Evolutionary conservation across 176 grass and related monocot genomes (phyloP).

Genomic region (Sorghum bicolor): DNA sequence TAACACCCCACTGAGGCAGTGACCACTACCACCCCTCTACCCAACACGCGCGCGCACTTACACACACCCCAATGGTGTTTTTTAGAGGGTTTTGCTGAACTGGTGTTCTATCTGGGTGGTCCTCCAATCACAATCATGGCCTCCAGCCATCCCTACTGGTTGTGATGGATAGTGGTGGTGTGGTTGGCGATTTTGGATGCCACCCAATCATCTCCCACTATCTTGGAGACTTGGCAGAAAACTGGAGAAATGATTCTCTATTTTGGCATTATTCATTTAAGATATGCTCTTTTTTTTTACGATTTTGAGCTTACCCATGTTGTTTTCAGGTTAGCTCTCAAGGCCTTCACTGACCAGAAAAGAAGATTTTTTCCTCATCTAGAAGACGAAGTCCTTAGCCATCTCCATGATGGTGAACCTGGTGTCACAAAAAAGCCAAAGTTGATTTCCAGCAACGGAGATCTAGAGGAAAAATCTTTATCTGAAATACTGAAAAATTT

Average conservation of each 20-base stretch:
- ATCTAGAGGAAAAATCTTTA: constrained; percentile 59
- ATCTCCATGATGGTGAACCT: constrained; percentile 52
- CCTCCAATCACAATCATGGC: neutral
- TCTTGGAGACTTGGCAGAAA: constrained; percentile 4
- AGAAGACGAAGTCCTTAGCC: constrained; percentile 68
- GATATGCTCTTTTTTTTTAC: neutral
- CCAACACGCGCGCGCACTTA: neutral
- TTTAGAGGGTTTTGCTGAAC: neutral
- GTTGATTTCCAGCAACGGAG: constrained; percentile 31
- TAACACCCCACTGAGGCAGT: neutral
- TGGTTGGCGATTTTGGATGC: neutral
- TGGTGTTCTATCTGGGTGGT: neutral
- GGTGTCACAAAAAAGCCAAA: constrained; percentile 48
- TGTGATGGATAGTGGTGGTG: neutral
- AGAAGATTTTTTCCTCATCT: constrained; percentile 92
- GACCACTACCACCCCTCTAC: neutral
- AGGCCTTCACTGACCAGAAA: constrained; percentile 97
- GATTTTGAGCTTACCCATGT: neutral
- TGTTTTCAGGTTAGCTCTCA: constrained; percentile 88
- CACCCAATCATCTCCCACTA: neutral
- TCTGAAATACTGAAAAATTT: constrained; percentile 74
- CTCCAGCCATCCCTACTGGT: neutral
- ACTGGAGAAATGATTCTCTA: neutral
- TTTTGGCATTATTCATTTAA: neutral
- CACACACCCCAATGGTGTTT: neutral